Evolutionary conservation across 352 stramenopile species (phyloP), one percentile per base, ranked within the genome.

Genomic region (Lagenidium sp.): DNA sequence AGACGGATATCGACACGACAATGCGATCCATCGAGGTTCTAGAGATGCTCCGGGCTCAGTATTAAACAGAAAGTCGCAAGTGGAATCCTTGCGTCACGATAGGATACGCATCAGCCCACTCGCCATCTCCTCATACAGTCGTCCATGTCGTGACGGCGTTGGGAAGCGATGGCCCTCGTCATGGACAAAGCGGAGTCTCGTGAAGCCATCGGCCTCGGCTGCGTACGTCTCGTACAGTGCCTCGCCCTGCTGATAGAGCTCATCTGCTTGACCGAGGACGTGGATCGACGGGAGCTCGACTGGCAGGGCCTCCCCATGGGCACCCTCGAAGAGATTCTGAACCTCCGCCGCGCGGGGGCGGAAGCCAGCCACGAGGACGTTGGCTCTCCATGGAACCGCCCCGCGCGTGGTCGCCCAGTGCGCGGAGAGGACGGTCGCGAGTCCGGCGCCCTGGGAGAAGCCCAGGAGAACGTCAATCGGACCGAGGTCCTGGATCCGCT

Each of bases 81-180:
- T n/a, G 6, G 7, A 7, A 6, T 20, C n/a, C n/a, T 7, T 39
- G 7, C 13, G 35, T 6, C 32, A 23, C n/a, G 20, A 29, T 6
- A 53, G 60, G 50, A 75, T 68, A 8, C 55, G 37, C 23, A 74
- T 41, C 34, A 85, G 58, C 21, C 63, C 56, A 18, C 57, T 44
- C 4, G 55, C 67, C 19, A 85, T 67, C 24, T 83, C 59, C 4
- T 51, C 35, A 38, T 89, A 85, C 36, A 89, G 44, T 11, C 58
- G 36, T 18, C 46, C 25, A 42, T 85, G 56, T 37, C 62, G 63
- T 16, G 57, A 28, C 0, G 63, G 59, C 8, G 73, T 67, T 18
- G 77, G 77, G 50, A 86, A 89, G 45, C 82, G 81, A 65, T 86
- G 77, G n/a, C 77, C 77, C 56, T 84, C 74, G n/a, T 85, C 65